Base-by-base conservation (phyloP, 2,329 filamentous ascomycete genomes). In the Trichoderma arundinaceum region DNA sequence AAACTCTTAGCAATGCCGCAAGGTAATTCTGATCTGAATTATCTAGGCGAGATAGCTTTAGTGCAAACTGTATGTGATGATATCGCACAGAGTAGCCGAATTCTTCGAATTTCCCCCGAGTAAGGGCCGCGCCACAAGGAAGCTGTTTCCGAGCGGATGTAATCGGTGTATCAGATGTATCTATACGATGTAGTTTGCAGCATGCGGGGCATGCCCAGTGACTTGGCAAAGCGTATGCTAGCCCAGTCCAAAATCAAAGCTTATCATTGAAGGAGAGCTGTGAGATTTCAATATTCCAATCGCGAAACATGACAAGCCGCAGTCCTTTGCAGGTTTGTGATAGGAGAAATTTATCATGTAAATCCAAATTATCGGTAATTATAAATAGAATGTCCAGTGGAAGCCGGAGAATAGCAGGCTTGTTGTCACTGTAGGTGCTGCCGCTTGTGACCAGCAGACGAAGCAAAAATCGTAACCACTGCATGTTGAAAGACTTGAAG, bases 41-140 rank as follows among this genome's bases (percentile, higher is more conserved):
- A 4, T 28, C 56, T 9, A 58, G 56, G 41, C 41, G 56, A 19
- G 56, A 48, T 10, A 58, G 43, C n/a, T 48, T 48, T 7, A 58
- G 56, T 5, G 28, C 32, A 44, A 48, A 15, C 41, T 56, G 38
- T 17, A 56, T 32, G 15, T 56, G 53, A 15, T 32, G 17, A 9
- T 56, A n/a, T 13, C 17, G 19, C 13, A 56, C 22, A 12, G 8
- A 22, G 17, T 48, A 13, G 8, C 8, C 35, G 22, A 28, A 28
- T 48, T 28, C 44, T 6, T 5, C 17, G 19, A 48, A 48, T 2
- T 4, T 22, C 2, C 19, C 19, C 19, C 2, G 19, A 32, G 22
- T 28, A n/a, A 56, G 6, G 28, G 35, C 2, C 8, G 12, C 15
- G 22, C 19, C 9, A n/a, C 53, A 43, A 28, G 19, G 38, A 43